Percentiles rank a stretch among this genome's conserved stretches.
Evolutionary conservation across 371 early-diverging fungal species (phyloP).

Genomic region (Saksenaea vasiformis): DNA sequence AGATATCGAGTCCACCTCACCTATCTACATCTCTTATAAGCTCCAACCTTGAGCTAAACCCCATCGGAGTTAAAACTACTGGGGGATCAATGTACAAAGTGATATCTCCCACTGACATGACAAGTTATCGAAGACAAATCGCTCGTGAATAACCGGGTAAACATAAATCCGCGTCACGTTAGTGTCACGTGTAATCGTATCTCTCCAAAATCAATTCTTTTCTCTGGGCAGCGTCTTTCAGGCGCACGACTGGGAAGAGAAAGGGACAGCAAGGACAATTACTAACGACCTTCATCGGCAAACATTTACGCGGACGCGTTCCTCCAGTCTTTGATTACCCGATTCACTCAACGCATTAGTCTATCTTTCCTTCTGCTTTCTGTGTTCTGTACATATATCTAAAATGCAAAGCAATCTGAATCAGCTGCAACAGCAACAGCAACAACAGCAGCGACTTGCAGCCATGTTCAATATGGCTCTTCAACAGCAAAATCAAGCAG

Average conservation of each 20-base stretch:
- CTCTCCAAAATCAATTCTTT: not conserved
- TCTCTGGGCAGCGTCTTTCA: not conserved
- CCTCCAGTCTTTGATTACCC: not conserved
- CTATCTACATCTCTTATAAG: no score
- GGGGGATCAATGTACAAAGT: no score
- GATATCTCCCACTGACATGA: no score
- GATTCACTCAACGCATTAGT: not conserved
- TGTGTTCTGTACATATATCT: slow-evolving; percentile 7
- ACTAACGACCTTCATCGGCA: not conserved
- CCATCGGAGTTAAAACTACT: no score
- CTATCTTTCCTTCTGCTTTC: not conserved
- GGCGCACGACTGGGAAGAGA: not conserved
- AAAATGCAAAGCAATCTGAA: slow-evolving; percentile 21
- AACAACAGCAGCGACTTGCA: slow-evolving; percentile 22
- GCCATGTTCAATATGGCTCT: slow-evolving; percentile 27
- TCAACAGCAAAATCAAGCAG: slow-evolving; percentile 12
- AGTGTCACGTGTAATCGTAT: no score
- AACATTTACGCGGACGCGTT: not conserved
- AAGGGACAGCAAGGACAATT: not conserved
- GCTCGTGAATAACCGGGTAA: no score
- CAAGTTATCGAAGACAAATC: no score
- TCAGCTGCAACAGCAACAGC: slow-evolving; percentile 22
- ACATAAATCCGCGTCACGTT: no score
- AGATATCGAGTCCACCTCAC: no score
- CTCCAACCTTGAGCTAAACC: no score